These are phyloP conservation scores for Trichoderma asperelloides DNA, from an alignment of 495 filamentous ascomycete genomes.

Conservation along the genomic window DNA sequence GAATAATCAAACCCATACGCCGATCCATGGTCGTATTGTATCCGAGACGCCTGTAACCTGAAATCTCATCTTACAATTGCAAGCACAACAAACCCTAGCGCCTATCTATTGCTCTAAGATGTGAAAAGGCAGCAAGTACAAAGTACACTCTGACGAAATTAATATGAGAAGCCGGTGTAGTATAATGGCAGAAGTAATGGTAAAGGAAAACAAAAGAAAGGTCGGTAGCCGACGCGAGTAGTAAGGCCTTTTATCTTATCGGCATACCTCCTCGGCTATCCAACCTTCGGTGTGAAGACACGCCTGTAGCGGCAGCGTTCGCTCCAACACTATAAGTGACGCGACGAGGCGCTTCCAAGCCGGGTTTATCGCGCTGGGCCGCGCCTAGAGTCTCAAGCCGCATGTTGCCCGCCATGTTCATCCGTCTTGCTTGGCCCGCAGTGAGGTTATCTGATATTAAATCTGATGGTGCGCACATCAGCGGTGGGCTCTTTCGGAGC, in stretches of 20 bases:
- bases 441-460: conserved; percentile 22
- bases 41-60: background rate
- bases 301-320: conserved; percentile 11
- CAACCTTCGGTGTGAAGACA: conserved; percentile 1
- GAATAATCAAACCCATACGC: background rate
- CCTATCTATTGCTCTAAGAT: background rate
- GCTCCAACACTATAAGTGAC: conserved; percentile 25
- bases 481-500: conserved; percentile 33
- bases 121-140: background rate
- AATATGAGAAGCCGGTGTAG: background rate
- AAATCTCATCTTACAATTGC: background rate
- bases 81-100: background rate
- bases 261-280: conserved; percentile 19
- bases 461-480: conserved; percentile 35
- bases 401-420: conserved; percentile 32
- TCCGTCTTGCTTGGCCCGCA: conserved; percentile 34
- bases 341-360: conserved; percentile 13
- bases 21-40: background rate
- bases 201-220: background rate
- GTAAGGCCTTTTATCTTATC: conserved; percentile 14
- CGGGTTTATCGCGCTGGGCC: background rate
- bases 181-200: background rate
- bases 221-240: background rate
- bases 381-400: conserved; percentile 14
- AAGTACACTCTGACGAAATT: background rate